These are phyloP conservation scores for Arthrobotrys iridis DNA, from an alignment of 2,329 filamentous ascomycete species.

Conservation along the genomic window DNA sequence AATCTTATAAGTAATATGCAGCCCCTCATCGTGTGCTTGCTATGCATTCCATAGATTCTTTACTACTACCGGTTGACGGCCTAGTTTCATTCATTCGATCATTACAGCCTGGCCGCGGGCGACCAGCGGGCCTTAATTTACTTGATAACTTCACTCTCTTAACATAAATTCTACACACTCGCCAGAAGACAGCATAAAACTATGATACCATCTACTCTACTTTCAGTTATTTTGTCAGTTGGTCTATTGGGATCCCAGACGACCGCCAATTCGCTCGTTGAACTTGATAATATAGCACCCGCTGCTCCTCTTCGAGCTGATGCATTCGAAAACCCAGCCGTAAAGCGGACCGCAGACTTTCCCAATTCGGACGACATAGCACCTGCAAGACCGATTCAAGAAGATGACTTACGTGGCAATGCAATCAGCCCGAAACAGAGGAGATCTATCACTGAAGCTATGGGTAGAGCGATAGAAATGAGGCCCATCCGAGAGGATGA, in stretches of 20 bases:
- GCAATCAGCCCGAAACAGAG: neutral
- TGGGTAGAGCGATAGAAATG: constrained; percentile 34
- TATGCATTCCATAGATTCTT: neutral
- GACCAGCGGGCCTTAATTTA: neutral
- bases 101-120: constrained; percentile 7
- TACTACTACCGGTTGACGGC: neutral
- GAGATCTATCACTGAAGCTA: constrained; percentile 11
- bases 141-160: neutral
- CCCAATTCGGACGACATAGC: neutral
- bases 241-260: constrained; percentile 11
- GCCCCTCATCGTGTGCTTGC: neutral
- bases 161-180: neutral
- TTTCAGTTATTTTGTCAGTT: neutral
- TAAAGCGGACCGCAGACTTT: neutral
- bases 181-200: neutral
- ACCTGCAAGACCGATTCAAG: neutral
- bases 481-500: constrained; percentile 36
- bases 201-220: constrained; percentile 4
- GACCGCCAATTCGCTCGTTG: neutral
- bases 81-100: neutral
- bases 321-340: neutral
- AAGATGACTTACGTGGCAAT: neutral
- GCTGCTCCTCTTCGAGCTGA: neutral
- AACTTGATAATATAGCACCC: neutral
- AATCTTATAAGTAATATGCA: constrained; percentile 1